Percentiles rank a stretch among this genome's conserved stretches.
Conservation (phyloP, 2,329 filamentous ascomycete genomes). For the Phialophora expanda region DNA sequence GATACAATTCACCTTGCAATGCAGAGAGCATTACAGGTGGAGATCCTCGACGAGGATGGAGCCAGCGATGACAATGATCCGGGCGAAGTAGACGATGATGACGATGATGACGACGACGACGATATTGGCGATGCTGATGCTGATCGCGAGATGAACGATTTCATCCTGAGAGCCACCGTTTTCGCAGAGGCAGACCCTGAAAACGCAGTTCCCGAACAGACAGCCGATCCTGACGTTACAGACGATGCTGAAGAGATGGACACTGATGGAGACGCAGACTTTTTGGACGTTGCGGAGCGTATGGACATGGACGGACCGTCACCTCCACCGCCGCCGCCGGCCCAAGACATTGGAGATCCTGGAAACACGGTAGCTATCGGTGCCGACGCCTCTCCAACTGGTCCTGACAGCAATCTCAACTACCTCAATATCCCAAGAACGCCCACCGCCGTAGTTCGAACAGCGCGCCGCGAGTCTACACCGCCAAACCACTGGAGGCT, state of each 20-base stretch:
- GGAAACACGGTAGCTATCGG: slow-evolving; percentile 23
- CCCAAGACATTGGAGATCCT: slow-evolving; percentile 21
- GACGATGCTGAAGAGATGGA: slow-evolving; percentile 52
- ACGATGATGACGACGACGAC: slow-evolving; percentile 45
- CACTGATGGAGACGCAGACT: slow-evolving; percentile 63
- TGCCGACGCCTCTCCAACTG: slow-evolving; percentile 25
- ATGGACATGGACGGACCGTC: slow-evolving; percentile 77
- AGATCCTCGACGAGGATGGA: slow-evolving; percentile 46
- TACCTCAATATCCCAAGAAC: slow-evolving; percentile 81
- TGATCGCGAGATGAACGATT: slow-evolving; percentile 34
- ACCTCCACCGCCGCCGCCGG: slow-evolving; percentile 65
- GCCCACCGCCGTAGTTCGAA: slow-evolving; percentile 60
- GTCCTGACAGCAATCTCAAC: slow-evolving; percentile 39
- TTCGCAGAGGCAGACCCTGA: slow-evolving; percentile 31
- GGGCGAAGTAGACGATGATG: slow-evolving; percentile 53
- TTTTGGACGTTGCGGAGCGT: slow-evolving; percentile 75
- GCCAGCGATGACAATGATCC: slow-evolving; percentile 49
- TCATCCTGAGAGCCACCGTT: slow-evolving; percentile 29
- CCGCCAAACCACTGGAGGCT: slow-evolving; percentile 38
- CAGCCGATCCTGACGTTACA: slow-evolving; percentile 42
- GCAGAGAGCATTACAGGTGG: slow-evolving; percentile 50
- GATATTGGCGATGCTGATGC: slow-evolving; percentile 38
- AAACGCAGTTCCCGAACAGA: slow-evolving; percentile 18
- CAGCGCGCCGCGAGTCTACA: slow-evolving; percentile 45
- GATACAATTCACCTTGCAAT: slow-evolving; percentile 49